Percentiles rank a stretch among this genome's conserved stretches.
These are phyloP conservation scores for Sinapis alba DNA, from an alignment of 441 rosid genomes.

Conservation along the genomic window DNA sequence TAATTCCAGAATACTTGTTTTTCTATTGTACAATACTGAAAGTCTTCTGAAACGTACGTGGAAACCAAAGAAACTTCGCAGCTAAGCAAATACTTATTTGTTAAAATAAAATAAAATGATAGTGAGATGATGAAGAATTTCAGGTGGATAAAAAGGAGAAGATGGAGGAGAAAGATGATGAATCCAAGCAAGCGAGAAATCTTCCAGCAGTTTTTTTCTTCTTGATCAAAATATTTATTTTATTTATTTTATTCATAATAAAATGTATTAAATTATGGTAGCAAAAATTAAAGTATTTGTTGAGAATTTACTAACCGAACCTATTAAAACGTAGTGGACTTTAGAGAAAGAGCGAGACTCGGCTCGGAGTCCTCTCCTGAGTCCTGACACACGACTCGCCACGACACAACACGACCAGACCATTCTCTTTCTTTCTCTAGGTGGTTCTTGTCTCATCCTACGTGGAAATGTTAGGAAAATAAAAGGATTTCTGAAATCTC, in stretches of 20 bases:
- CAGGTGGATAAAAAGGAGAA: constrained; percentile 31
- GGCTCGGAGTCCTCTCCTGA: constrained; percentile 21
- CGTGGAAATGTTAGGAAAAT: constrained; percentile 15
- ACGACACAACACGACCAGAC: constrained; percentile 12
- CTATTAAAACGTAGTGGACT: constrained; percentile 19
- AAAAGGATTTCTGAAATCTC: neutral
- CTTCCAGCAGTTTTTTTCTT: constrained; percentile 37
- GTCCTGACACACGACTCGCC: neutral
- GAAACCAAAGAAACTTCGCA: constrained; percentile 30
- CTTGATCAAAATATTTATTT: neutral
- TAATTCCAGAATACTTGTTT: constrained; percentile 12
- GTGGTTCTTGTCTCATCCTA: constrained; percentile 9
- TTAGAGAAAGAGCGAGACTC: constrained; percentile 11
- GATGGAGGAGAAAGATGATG: constrained; percentile 11
- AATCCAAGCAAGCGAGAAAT: constrained; percentile 28
- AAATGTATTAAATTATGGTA: constrained; percentile 24
- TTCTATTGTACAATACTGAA: constrained; percentile 37
- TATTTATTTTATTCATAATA: constrained; percentile 20
- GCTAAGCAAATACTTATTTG: constrained; percentile 35
- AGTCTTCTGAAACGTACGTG: constrained; percentile 26
- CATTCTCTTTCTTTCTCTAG: constrained; percentile 2
- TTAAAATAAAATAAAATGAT: constrained; percentile 31
- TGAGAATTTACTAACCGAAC: neutral
- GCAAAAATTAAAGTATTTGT: constrained; percentile 11
- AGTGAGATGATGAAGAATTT: constrained; percentile 39